Conservation (phyloP, 495 filamentous ascomycete genomes). For the Cercophora samala region DNA sequence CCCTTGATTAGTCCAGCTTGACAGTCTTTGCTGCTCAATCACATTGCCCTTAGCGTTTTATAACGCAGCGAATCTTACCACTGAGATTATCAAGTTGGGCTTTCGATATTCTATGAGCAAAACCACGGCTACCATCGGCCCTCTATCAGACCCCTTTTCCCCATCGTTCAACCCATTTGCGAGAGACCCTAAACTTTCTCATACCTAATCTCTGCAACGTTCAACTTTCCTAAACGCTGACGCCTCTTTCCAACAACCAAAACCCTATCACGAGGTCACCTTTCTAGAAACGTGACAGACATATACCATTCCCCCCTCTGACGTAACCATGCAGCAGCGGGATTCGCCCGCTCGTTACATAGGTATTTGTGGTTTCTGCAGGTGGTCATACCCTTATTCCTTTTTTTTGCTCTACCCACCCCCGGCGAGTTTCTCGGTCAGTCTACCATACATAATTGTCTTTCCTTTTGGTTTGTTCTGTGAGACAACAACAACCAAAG, state of each 20-base stretch:
- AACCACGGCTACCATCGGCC: too few species aligned
- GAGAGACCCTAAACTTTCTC: too few species aligned
- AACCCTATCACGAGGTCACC: neutral
- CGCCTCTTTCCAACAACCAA: neutral
- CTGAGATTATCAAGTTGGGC: too few species aligned
- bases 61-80: too few species aligned
- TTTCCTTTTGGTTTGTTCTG: neutral
- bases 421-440: slow-evolving; percentile 1
- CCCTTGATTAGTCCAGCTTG: too few species aligned
- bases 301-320: neutral
- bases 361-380: neutral
- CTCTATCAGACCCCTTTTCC: too few species aligned
- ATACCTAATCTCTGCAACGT: neutral
- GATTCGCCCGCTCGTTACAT: neutral
- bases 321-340: slow-evolving; percentile 1
- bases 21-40: too few species aligned
- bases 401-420: neutral
- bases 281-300: neutral
- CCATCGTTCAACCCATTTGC: too few species aligned
- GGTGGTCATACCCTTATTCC: neutral
- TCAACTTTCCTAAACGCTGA: neutral
- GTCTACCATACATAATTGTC: too few species aligned
- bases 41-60: too few species aligned
- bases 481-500: neutral
- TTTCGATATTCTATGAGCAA: too few species aligned